Conservation (phyloP, 2,329 filamentous ascomycete genomes). For the Chrysosporium keratinophilum region DNA sequence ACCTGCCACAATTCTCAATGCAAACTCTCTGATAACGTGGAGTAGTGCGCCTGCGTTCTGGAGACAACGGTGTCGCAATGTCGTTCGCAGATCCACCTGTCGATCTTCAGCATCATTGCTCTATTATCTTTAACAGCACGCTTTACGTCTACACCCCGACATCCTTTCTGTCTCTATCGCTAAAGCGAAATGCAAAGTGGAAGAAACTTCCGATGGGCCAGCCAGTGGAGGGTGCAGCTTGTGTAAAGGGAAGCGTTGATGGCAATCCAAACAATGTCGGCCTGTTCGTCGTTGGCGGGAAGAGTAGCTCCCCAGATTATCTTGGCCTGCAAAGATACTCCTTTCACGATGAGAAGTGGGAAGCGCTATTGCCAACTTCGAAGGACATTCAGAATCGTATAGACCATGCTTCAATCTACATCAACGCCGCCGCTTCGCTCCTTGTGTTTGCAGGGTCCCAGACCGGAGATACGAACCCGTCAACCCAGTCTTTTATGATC, state of each 20-base stretch:
- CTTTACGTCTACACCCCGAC: slow-evolving; percentile 71
- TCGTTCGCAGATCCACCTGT: slow-evolving; percentile 59
- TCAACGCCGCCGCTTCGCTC: slow-evolving; percentile 59
- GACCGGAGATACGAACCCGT: slow-evolving; percentile 47
- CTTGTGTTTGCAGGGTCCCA: slow-evolving; percentile 70
- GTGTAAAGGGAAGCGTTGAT: slow-evolving; percentile 57
- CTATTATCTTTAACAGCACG: slow-evolving; percentile 66
- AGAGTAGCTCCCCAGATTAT: slow-evolving; percentile 49
- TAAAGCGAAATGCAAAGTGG: slow-evolving; percentile 65
- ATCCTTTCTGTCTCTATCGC: slow-evolving; percentile 62
- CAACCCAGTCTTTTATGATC: slow-evolving; percentile 67
- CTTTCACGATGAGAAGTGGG: slow-evolving; percentile 49
- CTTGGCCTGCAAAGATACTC: slow-evolving; percentile 63
- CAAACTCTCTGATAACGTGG: slow-evolving; percentile 9
- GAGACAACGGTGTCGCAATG: slow-evolving; percentile 42
- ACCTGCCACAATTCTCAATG: not conserved
- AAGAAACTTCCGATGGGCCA: slow-evolving; percentile 53
- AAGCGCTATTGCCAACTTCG: slow-evolving; percentile 43
- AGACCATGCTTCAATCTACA: slow-evolving; percentile 65
- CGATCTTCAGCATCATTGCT: slow-evolving; percentile 67
- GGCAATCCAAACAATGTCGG: slow-evolving; percentile 50
- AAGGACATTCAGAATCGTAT: slow-evolving; percentile 56
- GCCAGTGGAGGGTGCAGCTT: slow-evolving; percentile 63
- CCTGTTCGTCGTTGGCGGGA: slow-evolving; percentile 74
- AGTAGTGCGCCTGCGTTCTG: slow-evolving; percentile 6